Evolutionary conservation across 164 flowering plant species (phyloP).

Genomic region (Macadamia tetraphylla): DNA sequence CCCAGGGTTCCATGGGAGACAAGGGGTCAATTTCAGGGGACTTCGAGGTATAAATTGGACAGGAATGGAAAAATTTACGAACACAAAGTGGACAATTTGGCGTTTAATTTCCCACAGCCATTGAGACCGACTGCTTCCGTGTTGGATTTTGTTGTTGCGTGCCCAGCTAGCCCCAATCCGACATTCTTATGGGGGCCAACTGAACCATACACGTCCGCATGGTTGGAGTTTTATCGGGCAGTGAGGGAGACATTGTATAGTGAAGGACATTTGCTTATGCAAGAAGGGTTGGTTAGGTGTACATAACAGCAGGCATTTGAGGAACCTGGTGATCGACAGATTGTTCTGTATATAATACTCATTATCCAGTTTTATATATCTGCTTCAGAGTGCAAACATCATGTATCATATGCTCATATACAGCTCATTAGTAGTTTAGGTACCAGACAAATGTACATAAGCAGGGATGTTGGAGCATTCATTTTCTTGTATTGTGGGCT

Average conservation of each 20-base stretch:
- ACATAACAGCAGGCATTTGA: conserved; percentile 29
- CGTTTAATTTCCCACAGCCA: conserved; percentile 63
- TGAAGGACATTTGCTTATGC: conserved; percentile 32
- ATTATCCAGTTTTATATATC: conserved; percentile 7
- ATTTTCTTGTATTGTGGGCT: not conserved
- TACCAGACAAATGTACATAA: conserved; percentile 27
- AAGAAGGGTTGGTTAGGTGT: conserved; percentile 52
- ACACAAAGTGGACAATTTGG: conserved; percentile 83
- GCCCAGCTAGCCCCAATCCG: conserved; percentile 81
- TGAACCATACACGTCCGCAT: conserved; percentile 46
- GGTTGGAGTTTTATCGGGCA: conserved; percentile 71
- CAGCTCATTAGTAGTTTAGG: conserved; percentile 10
- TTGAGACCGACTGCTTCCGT: conserved; percentile 65
- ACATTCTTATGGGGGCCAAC: conserved; percentile 63
- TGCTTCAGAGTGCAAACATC: conserved; percentile 6
- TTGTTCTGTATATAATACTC: conserved; percentile 22
- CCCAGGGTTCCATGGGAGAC: conserved; percentile 97
- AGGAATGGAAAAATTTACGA: conserved; percentile 81
- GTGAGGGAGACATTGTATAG: conserved; percentile 60
- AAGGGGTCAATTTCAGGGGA: conserved; percentile 78
- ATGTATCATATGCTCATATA: conserved; percentile 19
- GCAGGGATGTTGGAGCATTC: conserved; percentile 16
- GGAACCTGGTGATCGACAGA: not conserved
- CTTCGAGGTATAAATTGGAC: conserved; percentile 80
- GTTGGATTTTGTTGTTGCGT: conserved; percentile 76